Evolutionary conservation across 2,329 filamentous ascomycete genomes (phyloP).

Genomic region (Penicillium palitans): DNA sequence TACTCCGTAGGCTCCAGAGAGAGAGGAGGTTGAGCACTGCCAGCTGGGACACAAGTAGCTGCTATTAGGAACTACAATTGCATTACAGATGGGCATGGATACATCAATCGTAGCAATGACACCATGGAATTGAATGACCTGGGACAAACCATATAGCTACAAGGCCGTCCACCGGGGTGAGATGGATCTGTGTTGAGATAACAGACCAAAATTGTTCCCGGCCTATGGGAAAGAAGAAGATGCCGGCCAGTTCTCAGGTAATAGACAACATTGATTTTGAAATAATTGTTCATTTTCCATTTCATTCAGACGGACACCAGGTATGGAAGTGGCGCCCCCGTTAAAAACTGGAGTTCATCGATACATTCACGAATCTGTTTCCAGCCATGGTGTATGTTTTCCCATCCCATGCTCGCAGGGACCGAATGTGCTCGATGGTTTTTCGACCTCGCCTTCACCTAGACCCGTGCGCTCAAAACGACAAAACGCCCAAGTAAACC

Average conservation of each 20-base stretch:
- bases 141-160: constrained; percentile 6
- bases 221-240: neutral
- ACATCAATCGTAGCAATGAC: neutral
- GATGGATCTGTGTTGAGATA: neutral
- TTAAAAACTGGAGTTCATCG: constrained; percentile 42
- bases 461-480: constrained; percentile 41
- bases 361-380: constrained; percentile 45
- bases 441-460: constrained; percentile 37
- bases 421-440: constrained; percentile 42
- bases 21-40: neutral
- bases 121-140: neutral
- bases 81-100: neutral
- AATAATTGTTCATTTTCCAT: constrained; percentile 44
- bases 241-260: constrained; percentile 6
- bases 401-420: constrained; percentile 36
- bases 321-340: constrained; percentile 37
- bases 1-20: too few species aligned
- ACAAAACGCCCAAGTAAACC: constrained; percentile 41
- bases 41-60: neutral
- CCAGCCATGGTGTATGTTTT: constrained; percentile 42
- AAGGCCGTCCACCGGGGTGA: neutral
- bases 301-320: constrained; percentile 44
- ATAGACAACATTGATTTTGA: constrained; percentile 17
- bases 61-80: neutral
- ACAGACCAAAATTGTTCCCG: neutral